Conservation (phyloP, 2,329 filamentous ascomycete genomes). For the Botrytis byssoidea region DNA sequence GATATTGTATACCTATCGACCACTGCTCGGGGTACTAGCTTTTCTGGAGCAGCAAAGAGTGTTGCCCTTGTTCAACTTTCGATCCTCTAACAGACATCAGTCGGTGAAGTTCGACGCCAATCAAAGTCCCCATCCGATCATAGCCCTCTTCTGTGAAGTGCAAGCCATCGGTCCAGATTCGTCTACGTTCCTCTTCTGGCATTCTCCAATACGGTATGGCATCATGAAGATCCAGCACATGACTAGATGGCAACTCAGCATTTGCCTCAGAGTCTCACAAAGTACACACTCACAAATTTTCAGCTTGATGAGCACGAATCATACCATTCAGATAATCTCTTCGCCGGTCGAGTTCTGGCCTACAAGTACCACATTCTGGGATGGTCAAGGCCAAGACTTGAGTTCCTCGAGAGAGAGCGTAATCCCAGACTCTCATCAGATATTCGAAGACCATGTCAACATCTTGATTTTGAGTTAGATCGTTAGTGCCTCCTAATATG, state of each 20-base stretch:
- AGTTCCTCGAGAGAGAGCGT: slow-evolving; percentile 49
- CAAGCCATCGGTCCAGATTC: slow-evolving; percentile 60
- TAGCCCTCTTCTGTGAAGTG: slow-evolving; percentile 60
- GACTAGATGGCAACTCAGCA: slow-evolving; percentile 41
- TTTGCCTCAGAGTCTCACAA: neutral
- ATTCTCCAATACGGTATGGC: slow-evolving; percentile 56
- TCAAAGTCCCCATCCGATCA: slow-evolving; percentile 58
- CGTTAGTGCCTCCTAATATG: slow-evolving; percentile 64
- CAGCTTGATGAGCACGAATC: slow-evolving; percentile 50
- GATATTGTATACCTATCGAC: neutral
- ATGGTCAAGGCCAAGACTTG: slow-evolving; percentile 64
- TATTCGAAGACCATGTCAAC: slow-evolving; percentile 48
- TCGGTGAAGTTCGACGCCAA: slow-evolving; percentile 53
- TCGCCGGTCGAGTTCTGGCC: slow-evolving; percentile 37
- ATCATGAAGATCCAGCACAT: slow-evolving; percentile 55
- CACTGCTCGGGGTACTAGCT: neutral
- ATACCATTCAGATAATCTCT: slow-evolving; percentile 51
- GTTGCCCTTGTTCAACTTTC: slow-evolving; percentile 27
- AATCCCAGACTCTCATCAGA: slow-evolving; percentile 51
- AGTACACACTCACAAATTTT: slow-evolving; percentile 52
- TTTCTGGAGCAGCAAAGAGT: neutral
- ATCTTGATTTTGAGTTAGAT: slow-evolving; percentile 46
- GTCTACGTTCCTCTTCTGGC: slow-evolving; percentile 44
- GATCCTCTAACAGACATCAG: slow-evolving; percentile 39
- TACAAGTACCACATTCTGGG: slow-evolving; percentile 47